phyloP scores from a whole-genome alignment of 2,329 filamentous ascomycete genomes.

The Didymosphaeria variabile region DNA sequence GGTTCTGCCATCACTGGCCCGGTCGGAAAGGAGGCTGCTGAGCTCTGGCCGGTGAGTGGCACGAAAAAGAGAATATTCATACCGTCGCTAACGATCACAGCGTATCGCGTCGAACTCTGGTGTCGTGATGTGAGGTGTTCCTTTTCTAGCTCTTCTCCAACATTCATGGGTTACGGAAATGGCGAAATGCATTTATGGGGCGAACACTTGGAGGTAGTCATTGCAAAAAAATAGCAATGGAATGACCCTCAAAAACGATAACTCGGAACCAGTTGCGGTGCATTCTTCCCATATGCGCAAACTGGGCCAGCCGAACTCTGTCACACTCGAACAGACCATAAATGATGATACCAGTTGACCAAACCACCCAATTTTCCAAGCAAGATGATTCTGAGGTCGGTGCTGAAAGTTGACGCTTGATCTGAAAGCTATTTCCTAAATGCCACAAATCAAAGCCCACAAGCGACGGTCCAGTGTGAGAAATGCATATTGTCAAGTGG shows the following conservation, averaged over 20 bases:
- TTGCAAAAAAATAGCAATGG: conserved; percentile 49
- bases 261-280: conserved; percentile 2
- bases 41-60: conserved; percentile 92
- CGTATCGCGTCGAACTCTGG: conserved; percentile 99
- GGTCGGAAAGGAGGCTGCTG: conserved; percentile 99
- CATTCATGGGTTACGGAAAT: conserved; percentile 50
- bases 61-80: neutral
- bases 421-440: neutral
- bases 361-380: neutral
- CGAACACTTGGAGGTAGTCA: conserved; percentile 46
- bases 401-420: neutral
- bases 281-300: neutral
- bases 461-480: no score
- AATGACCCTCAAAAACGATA: conserved; percentile 36
- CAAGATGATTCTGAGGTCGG: neutral
- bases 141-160: conserved; percentile 50
- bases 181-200: conserved; percentile 53
- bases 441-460: neutral
- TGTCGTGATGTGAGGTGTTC: conserved; percentile 91
- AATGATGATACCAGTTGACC: conserved; percentile 7
- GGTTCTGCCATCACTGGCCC: conserved; percentile 98
- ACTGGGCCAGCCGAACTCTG: neutral
- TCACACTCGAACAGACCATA: conserved; percentile 1
- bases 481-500: no score
- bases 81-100: conserved; percentile 58